These are phyloP conservation scores for Tausonia pullulans DNA, from an alignment of 1,284 basidiomycete genomes.

Conservation along the genomic window DNA sequence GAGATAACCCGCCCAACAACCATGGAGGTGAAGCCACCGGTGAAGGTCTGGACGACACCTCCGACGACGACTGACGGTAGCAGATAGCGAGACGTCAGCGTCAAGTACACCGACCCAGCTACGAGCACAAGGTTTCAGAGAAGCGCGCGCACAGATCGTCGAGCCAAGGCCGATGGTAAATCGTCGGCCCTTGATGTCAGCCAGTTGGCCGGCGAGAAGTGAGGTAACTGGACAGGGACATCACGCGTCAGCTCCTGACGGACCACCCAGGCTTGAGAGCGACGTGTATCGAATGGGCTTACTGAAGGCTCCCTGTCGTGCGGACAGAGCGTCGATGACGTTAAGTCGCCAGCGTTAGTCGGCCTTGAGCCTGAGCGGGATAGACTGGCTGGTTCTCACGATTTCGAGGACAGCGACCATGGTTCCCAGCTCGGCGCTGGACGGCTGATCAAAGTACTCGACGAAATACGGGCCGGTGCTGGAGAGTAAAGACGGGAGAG, in stretches of 20 bases:
- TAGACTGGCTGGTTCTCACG: constrained; percentile 19
- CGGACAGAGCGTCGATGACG: too few species aligned
- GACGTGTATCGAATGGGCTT: not conserved
- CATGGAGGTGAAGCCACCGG: constrained; percentile 73
- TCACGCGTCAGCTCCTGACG: not conserved
- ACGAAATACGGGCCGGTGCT: constrained; percentile 84
- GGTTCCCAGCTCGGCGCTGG: constrained; percentile 40
- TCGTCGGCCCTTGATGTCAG: constrained; percentile 12
- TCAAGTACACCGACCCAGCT: not conserved
- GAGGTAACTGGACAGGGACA: not conserved
- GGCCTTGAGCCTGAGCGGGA: too few species aligned
- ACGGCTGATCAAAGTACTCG: constrained; percentile 58
- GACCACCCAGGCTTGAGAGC: too few species aligned
- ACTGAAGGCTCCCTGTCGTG: constrained; percentile 11
- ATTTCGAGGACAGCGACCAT: constrained; percentile 15
- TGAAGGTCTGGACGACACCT: constrained; percentile 78
- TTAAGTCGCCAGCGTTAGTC: too few species aligned
- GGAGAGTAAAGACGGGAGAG: not conserved
- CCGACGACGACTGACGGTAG: constrained; percentile 59
- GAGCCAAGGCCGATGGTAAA: constrained; percentile 10
- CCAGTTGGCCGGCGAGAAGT: constrained; percentile 7
- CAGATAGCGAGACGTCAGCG: not conserved
- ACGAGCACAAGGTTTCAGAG: not conserved
- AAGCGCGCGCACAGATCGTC: not conserved
- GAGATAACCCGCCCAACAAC: constrained; percentile 75